Conservation (phyloP, 331 rosid species). For the Malus hybrid region DNA sequence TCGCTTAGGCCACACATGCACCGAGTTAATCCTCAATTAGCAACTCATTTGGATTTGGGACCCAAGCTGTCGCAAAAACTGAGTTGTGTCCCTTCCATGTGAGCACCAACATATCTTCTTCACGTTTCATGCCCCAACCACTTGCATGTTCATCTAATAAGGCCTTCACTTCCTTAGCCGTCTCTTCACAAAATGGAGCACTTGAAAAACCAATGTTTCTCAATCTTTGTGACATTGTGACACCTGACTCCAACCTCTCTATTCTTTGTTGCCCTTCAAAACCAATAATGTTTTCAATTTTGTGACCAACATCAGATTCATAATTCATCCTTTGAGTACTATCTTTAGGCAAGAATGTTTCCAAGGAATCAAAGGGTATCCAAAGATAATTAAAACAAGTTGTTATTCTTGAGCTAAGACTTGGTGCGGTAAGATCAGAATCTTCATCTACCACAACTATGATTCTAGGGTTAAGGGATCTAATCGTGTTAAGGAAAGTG, state of each 20-base stretch:
- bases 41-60: slow-evolving; percentile 30
- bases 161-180: slow-evolving; percentile 53
- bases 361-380: slow-evolving; percentile 95
- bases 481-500: slow-evolving; percentile 42
- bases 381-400: slow-evolving; percentile 80
- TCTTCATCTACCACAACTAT: slow-evolving; percentile 80
- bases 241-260: slow-evolving; percentile 67
- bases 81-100: slow-evolving; percentile 97
- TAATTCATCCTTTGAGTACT: slow-evolving; percentile 70
- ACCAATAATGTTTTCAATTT: slow-evolving; percentile 65
- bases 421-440: slow-evolving; percentile 50
- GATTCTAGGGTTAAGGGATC: slow-evolving; percentile 64
- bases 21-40: slow-evolving; percentile 23
- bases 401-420: slow-evolving; percentile 60
- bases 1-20: neutral
- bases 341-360: slow-evolving; percentile 79
- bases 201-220: slow-evolving; percentile 48
- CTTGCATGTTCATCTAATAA: slow-evolving; percentile 92
- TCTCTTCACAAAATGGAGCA: slow-evolving; percentile 57
- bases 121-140: slow-evolving; percentile 98
- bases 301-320: slow-evolving; percentile 86
- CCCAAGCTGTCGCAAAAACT: slow-evolving; percentile 86
- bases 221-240: slow-evolving; percentile 49
- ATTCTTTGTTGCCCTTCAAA: slow-evolving; percentile 65
- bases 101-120: slow-evolving; percentile 75